Conservation (phyloP, 345 rosid genomes). For the Populus alba region DNA sequence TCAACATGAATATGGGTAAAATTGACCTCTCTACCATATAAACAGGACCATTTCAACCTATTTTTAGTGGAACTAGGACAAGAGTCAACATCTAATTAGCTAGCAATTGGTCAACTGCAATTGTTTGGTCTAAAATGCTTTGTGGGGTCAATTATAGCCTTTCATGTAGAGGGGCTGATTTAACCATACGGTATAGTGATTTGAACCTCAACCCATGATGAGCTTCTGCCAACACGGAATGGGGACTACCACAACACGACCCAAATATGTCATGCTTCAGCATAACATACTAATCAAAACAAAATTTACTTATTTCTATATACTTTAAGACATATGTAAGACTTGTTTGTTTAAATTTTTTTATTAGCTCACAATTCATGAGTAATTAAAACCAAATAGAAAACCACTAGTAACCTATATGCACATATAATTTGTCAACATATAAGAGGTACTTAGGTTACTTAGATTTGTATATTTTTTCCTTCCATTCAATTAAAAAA, state of each 20-base stretch:
- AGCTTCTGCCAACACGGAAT: background rate
- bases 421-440: background rate
- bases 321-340: background rate
- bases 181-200: too few species aligned
- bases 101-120: too few species aligned
- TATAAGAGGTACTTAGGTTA: background rate
- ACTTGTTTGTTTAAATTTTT: background rate
- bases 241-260: background rate
- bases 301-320: background rate
- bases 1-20: too few species aligned
- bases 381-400: background rate
- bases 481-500: background rate
- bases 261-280: background rate
- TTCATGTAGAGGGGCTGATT: too few species aligned
- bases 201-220: background rate
- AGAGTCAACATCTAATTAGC: too few species aligned
- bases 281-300: background rate
- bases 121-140: too few species aligned
- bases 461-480: background rate
- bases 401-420: background rate
- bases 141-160: too few species aligned
- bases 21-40: too few species aligned
- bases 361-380: background rate
- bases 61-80: too few species aligned
- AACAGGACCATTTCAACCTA: too few species aligned